These are phyloP conservation scores for Pseudogymnoascus sp. DNA, from an alignment of 2,329 filamentous ascomycete genomes.

Conservation along the genomic window DNA sequence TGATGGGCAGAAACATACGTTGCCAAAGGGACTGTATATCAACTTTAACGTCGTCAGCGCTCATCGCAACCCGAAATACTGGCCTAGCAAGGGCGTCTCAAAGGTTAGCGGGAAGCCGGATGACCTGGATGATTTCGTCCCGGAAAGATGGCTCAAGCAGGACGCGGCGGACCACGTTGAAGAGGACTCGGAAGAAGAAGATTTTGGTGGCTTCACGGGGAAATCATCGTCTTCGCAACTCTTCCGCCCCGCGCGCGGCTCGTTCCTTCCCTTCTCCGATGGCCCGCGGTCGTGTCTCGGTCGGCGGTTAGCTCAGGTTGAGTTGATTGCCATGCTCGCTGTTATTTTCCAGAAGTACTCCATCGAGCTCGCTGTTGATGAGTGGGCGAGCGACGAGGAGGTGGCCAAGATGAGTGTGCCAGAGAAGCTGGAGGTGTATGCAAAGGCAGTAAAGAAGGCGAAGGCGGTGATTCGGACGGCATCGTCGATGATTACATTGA, in stretches of 20 bases:
- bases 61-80: conserved; percentile 65
- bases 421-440: conserved; percentile 49
- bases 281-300: conserved; percentile 52
- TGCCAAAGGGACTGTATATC: conserved; percentile 52
- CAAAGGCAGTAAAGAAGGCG: conserved; percentile 50
- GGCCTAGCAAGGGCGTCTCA: conserved; percentile 42
- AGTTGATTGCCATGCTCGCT: conserved; percentile 48
- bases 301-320: conserved; percentile 51
- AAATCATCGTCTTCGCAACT: conserved; percentile 51
- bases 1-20: conserved; percentile 47
- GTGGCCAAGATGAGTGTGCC: conserved; percentile 42
- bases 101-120: conserved; percentile 36
- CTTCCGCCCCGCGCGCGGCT: conserved; percentile 44
- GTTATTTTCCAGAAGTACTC: conserved; percentile 49
- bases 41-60: conserved; percentile 47
- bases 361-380: conserved; percentile 54
- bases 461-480: conserved; percentile 47
- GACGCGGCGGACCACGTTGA: conserved; percentile 22
- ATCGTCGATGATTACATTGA: conserved; percentile 62
- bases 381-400: conserved; percentile 48
- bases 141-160: conserved; percentile 60
- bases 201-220: conserved; percentile 51
- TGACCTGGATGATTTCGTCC: conserved; percentile 62
- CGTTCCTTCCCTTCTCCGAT: conserved; percentile 53
- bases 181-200: conserved; percentile 29